A percentile compares a stretch with the other conserved stretches of the same genome.
These are phyloP conservation scores for Tulasnella sp. DNA, from an alignment of 768 basidiomycete species.

Conservation along the genomic window DNA sequence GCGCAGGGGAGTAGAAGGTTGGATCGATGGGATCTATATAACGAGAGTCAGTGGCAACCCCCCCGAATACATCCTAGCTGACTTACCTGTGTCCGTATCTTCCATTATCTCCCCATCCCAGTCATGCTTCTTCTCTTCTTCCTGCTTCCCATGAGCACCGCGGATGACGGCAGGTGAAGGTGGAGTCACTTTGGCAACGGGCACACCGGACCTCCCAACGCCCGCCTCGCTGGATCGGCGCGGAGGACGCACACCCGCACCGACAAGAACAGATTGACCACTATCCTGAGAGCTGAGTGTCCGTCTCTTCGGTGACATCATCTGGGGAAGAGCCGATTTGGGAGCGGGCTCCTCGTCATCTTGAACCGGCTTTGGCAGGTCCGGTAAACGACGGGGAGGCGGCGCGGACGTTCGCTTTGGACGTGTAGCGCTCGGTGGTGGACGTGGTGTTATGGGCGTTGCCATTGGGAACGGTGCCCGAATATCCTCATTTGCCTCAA, in stretches of 20 bases:
- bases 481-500: not conserved
- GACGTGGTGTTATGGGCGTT: not conserved
- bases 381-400: not conserved
- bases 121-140: not conserved
- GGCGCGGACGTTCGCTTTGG: not conserved
- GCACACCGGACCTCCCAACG: not conserved
- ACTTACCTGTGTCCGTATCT: constrained; percentile 15
- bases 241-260: too few species aligned
- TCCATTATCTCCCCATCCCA: constrained; percentile 6
- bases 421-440: not conserved
- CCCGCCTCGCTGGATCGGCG: not conserved
- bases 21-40: constrained; percentile 19
- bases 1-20: constrained; percentile 16
- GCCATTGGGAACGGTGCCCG: not conserved
- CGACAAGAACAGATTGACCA: too few species aligned
- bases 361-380: not conserved
- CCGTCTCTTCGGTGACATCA: not conserved
- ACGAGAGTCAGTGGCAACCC: not conserved
- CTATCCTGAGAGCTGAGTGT: too few species aligned
- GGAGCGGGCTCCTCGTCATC: not conserved
- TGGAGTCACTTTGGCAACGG: not conserved
- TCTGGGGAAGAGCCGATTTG: not conserved
- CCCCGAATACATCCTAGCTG: not conserved
- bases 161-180: too few species aligned
- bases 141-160: too few species aligned